Base-by-base conservation (phyloP, 768 basidiomycete genomes). In the Lentinula sp. region DNA sequence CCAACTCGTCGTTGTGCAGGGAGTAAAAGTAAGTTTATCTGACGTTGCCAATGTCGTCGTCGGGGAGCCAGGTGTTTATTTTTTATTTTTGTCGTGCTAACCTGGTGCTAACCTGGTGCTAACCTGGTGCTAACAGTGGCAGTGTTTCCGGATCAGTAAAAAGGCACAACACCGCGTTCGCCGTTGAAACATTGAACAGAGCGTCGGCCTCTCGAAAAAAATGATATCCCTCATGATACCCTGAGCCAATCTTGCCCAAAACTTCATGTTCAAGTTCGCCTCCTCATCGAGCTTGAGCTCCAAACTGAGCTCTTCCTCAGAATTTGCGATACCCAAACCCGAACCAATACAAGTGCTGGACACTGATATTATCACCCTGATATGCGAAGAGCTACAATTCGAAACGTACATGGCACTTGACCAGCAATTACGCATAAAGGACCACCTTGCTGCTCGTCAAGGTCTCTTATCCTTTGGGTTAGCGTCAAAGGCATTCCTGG, bases 391-490 rank as follows among this genome's bases (percentile, higher is more conserved):
- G 13, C 41, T 56, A 4, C 55, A 56, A 20, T 41, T 28, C 37
- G 55, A 28, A 6, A 41, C 55, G 39, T 56, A 41, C 55, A 42
- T 56, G 55, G 55, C 55, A 41, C 55, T 56, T 13, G 55, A 56
- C 43, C 55, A 39, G 18, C 55, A 43, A 56, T 43, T 37, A 28
- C 37, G 55, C n/a, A 56, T 41, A 12, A 45, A 15, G 5, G 23
- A 41, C 5, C 41, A 56, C 32, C 55, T 56, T 37, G 55, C 55
- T 56, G 39, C 23, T 43, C 55, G 55, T 28, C 39, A 56, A 41
- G 55, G 55, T 10, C 55, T 56, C 0, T 39, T 56, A 13, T 43
- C 41, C 43, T 41, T 56, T 56, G 55, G 37, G 15, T 18, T 56
- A 16, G 23, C 55, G 39, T 37, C 55, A 23, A 56, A 56, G 32